Base-by-base conservation (phyloP, 129 eudicot genomes). In the Escallonia herrerae region DNA sequence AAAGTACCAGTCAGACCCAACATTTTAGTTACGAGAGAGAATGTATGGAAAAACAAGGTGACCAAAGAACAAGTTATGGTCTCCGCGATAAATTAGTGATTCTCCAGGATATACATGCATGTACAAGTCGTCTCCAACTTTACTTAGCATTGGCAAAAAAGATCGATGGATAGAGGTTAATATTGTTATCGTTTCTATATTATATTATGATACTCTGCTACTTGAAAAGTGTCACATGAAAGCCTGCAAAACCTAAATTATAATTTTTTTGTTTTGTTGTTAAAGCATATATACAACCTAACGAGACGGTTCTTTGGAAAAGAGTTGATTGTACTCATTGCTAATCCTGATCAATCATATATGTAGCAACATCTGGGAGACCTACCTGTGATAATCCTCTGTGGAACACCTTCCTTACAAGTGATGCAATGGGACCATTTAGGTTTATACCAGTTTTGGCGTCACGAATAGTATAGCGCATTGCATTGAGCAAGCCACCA, bases 401-500 rank as follows among this genome's bases (percentile, higher is more conserved):
- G 43, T 0, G 1, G 63, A 63, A 12, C 33, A 63, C 66, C n/a
- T 49, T 73, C 8, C 55, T 64, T 56, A 65, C 41, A 47, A 73
- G 47, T 14, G 75, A 58, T 13, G 43, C 43, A 4, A 41, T 55
- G 7, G 70, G 14, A 49, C 81, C 76, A 45, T 60, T 70, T 49
- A 38, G 54, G 55, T 6, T 15, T 22, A 4, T 5, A 12, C 50
- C 40, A 53, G 13, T 60, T 43, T 43, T 67, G 48, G 66, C 76
- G 12, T 77, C 80, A 12, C 67, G 75, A 22, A 79, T 76, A 15
- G 69, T 77, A 8, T 74, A 60, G 67, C 83, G 79, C 88, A 86
- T 82, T 12, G 79, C 69, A 56, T 43, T 67, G 33, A 86, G 68
- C 43, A 82, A 69, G 57, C 56, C 56, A 9, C 93, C 85, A 69